phyloP scores from a whole-genome alignment of 2,329 filamentous ascomycete species.

The Stachybotrys elegans region DNA sequence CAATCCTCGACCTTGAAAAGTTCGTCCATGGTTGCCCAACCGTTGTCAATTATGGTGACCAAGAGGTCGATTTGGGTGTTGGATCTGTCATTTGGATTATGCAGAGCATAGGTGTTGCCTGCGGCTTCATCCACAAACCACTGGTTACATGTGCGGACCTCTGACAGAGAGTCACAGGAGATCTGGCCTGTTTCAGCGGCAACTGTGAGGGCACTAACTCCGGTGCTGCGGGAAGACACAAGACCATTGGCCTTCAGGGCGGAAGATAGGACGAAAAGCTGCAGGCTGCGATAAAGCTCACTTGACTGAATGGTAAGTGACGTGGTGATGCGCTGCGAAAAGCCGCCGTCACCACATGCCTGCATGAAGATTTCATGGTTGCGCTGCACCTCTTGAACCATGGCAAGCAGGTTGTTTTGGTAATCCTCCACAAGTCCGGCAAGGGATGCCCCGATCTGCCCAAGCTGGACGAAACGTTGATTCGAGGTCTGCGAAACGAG shows the following conservation, averaged over 20 bases:
- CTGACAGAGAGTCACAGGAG: neutral
- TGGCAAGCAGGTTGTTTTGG: constrained; percentile 12
- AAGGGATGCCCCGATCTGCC: constrained; percentile 16
- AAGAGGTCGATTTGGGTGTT: constrained; percentile 16
- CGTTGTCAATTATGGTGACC: constrained; percentile 13
- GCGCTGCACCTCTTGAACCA: constrained; percentile 13
- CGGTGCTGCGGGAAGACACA: constrained; percentile 14
- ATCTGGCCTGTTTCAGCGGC: constrained; percentile 12
- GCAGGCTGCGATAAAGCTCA: constrained; percentile 15
- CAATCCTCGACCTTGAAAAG: constrained; percentile 19
- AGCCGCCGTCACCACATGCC: constrained; percentile 14
- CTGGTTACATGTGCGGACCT: constrained; percentile 11
- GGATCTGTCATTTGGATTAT: constrained; percentile 15
- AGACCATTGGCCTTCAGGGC: constrained; percentile 16
- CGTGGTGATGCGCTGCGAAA: constrained; percentile 18
- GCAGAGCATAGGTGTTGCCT: constrained; percentile 17
- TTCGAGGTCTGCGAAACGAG: constrained; percentile 14
- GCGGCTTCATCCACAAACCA: constrained; percentile 15
- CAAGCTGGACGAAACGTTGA: constrained; percentile 18
- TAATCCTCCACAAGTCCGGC: constrained; percentile 19
- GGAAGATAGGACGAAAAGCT: constrained; percentile 15
- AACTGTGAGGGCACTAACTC: constrained; percentile 13
- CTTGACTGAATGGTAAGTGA: constrained; percentile 16
- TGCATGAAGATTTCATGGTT: constrained; percentile 15
- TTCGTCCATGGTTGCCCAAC: constrained; percentile 17